These are phyloP conservation scores for Globisporangium middletonii DNA, from an alignment of 352 stramenopile genomes.

Conservation along the genomic window DNA sequence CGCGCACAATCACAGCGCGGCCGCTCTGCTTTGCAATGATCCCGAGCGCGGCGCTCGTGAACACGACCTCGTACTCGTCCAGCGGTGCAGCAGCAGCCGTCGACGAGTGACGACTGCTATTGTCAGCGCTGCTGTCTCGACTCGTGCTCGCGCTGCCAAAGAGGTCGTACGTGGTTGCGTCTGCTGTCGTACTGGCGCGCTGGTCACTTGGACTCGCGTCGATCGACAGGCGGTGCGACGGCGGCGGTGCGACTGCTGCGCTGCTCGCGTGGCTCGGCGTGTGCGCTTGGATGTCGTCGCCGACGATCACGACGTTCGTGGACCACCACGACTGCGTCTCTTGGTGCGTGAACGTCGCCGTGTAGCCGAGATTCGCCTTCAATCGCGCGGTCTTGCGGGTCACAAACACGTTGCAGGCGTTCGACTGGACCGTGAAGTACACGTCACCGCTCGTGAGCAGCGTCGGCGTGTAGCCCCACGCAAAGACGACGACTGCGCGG, in stretches of 20 bases:
- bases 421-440: constrained; percentile 79
- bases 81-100: constrained; percentile 8
- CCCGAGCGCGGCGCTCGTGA: constrained; percentile 46
- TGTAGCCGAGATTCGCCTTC: constrained; percentile 73
- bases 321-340: constrained; percentile 78
- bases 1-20: constrained; percentile 54
- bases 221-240: neutral
- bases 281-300: constrained; percentile 65
- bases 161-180: constrained; percentile 1
- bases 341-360: constrained; percentile 78
- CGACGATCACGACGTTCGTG: constrained; percentile 73
- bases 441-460: constrained; percentile 78
- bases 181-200: neutral
- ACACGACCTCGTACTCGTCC: constrained; percentile 75
- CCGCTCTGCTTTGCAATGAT: constrained; percentile 70
- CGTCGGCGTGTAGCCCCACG: constrained; percentile 82
- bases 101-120: neutral
- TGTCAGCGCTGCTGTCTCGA: neutral
- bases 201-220: neutral
- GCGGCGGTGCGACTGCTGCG: neutral
- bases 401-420: constrained; percentile 77
- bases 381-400: constrained; percentile 73
- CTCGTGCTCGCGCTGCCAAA: constrained; percentile 12
- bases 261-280: constrained; percentile 10
- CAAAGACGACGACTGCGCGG: constrained; percentile 69